Conservation (phyloP, 495 filamentous ascomycete species). For the Xylaria cubensis region DNA sequence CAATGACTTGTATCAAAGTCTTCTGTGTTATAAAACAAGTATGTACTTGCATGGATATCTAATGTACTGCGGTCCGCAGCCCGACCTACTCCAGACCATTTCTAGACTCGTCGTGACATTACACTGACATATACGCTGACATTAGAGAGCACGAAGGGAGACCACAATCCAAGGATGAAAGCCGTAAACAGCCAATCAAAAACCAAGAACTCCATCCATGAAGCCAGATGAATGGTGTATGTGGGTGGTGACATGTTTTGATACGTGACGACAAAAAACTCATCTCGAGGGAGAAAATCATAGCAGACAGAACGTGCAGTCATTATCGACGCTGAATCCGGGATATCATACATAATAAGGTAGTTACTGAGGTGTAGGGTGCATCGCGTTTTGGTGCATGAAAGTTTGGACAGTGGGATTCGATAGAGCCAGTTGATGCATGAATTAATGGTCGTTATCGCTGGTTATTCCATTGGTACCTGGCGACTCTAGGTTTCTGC, state of each 20-base stretch:
- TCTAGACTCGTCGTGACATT: constrained; percentile 33
- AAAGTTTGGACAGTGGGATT: neutral
- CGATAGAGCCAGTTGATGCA: neutral
- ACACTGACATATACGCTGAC: constrained; percentile 37
- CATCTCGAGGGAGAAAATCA: constrained; percentile 26
- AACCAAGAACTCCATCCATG: constrained; percentile 40
- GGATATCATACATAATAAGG: constrained; percentile 34
- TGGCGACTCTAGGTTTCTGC: constrained; percentile 33
- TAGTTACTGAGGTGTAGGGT: constrained; percentile 17
- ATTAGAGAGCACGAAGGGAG: constrained; percentile 32
- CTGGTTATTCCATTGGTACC: constrained; percentile 34
- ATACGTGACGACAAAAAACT: constrained; percentile 37
- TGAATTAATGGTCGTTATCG: constrained; percentile 20
- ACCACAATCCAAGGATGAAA: constrained; percentile 33
- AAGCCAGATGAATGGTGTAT: constrained; percentile 37
- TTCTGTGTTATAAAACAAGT: constrained; percentile 25
- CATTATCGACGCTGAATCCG: constrained; percentile 27
- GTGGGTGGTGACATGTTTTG: constrained; percentile 34
- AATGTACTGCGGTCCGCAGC: constrained; percentile 38
- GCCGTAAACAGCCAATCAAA: constrained; percentile 32
- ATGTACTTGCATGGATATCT: constrained; percentile 43
- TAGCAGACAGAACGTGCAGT: constrained; percentile 26
- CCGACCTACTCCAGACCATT: constrained; percentile 28
- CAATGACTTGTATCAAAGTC: constrained; percentile 9
- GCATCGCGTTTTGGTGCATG: constrained; percentile 2